These are phyloP conservation scores for Tetrapyrgos nigripes DNA, from an alignment of 1,284 basidiomycete species.

Conservation along the genomic window DNA sequence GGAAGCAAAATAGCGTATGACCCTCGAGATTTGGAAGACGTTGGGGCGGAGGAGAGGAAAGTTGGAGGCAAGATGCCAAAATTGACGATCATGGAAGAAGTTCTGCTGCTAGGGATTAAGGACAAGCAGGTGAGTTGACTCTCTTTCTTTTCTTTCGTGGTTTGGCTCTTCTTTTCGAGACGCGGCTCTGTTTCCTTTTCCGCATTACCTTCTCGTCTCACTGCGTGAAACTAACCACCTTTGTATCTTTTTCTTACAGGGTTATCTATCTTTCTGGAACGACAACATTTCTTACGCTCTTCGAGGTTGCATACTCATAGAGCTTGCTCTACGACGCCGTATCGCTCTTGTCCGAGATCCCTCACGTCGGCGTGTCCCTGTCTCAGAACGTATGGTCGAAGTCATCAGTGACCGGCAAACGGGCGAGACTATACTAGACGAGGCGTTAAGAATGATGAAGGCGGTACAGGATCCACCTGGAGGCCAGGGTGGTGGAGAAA, in stretches of 20 bases:
- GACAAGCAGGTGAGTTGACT: slow-evolving; percentile 77
- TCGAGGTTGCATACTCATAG: slow-evolving; percentile 93
- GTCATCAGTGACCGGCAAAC: slow-evolving; percentile 92
- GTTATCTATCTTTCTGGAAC: slow-evolving; percentile 96
- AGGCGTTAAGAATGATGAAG: slow-evolving; percentile 95
- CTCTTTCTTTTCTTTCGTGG: slow-evolving; percentile 1
- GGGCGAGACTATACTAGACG: slow-evolving; percentile 94
- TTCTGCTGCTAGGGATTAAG: slow-evolving; percentile 89
- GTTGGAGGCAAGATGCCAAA: slow-evolving; percentile 80
- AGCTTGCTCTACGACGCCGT: slow-evolving; percentile 88
- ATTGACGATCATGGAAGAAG: slow-evolving; percentile 97
- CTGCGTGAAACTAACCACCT: too few species aligned
- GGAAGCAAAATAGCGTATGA: slow-evolving; percentile 92
- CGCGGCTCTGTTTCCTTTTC: too few species aligned
- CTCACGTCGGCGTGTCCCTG: slow-evolving; percentile 75
- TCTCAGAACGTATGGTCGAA: slow-evolving; percentile 88
- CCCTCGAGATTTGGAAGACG: slow-evolving; percentile 87
- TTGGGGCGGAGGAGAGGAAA: slow-evolving; percentile 69
- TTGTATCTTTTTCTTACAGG: slow-evolving; percentile 49
- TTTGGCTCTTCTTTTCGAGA: slow-evolving; percentile 1
- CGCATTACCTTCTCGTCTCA: too few species aligned
- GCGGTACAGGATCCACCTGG: slow-evolving; percentile 51
- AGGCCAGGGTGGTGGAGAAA: slow-evolving; percentile 50
- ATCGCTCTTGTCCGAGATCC: slow-evolving; percentile 91
- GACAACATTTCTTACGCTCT: slow-evolving; percentile 98